Percentiles rank a stretch among this genome's conserved stretches.
Evolutionary conservation across 345 rosid species (phyloP).

Genomic region (Dovyalis caffra): DNA sequence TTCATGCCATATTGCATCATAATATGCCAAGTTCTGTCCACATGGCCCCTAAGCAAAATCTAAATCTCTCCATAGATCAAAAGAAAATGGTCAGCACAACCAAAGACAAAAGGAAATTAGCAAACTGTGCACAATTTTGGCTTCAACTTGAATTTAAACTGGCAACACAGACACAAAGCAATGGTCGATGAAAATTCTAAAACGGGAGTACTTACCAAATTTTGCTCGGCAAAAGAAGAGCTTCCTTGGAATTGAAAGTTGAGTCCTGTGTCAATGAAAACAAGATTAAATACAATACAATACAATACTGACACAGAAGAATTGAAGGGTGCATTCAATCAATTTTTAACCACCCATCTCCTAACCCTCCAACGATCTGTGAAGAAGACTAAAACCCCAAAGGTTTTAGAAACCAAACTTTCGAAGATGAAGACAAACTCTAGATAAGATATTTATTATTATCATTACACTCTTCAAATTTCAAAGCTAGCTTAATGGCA

Average conservation of each 20-base stretch:
- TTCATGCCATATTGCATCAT: too few species aligned
- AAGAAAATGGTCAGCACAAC: conserved; percentile 5
- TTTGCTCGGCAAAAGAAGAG: neutral
- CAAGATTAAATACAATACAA: neutral
- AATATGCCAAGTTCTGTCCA: neutral
- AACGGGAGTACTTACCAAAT: neutral
- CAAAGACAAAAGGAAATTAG: conserved; percentile 11
- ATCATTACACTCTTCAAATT: too few species aligned
- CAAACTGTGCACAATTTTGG: neutral
- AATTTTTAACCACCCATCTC: too few species aligned
- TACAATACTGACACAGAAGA: neutral
- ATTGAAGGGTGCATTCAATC: neutral
- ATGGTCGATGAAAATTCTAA: neutral
- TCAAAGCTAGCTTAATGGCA: neutral
- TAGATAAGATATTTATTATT: neutral
- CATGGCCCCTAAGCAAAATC: neutral
- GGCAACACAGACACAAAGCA: neutral
- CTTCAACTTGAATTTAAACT: neutral
- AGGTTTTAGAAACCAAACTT: neutral
- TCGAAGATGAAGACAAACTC: neutral
- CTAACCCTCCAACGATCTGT: neutral
- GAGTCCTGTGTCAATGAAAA: neutral
- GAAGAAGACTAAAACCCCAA: neutral
- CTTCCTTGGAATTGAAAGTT: neutral
- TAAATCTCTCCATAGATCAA: neutral